Conservation (phyloP, 345 rosid genomes). For the sweet orange (Citrus sinensis) region DNA sequence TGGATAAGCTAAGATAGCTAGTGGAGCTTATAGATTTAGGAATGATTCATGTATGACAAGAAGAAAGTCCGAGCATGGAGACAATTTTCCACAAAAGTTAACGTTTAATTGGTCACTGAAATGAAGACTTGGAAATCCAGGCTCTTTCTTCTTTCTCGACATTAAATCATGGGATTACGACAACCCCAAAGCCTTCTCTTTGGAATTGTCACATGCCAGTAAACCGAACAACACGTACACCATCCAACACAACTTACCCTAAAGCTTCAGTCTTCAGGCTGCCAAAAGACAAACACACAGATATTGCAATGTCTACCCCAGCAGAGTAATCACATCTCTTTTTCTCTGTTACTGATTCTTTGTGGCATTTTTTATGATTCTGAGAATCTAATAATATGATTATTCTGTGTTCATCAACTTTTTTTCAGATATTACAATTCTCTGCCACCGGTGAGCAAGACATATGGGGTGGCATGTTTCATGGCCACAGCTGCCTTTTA, state of each 20-base stretch:
- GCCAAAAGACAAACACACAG: neutral
- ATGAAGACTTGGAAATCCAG: neutral
- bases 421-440: constrained; percentile 49
- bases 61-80: neutral
- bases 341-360: neutral
- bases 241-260: neutral
- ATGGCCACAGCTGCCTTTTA: constrained; percentile 48
- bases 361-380: neutral
- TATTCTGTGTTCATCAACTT: neutral
- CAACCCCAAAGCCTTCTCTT: constrained; percentile 10
- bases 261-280: neutral
- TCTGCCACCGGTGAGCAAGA: constrained; percentile 68
- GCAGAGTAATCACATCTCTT: constrained; percentile 42
- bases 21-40: neutral
- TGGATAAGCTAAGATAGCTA: neutral
- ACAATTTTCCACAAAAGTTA: neutral
- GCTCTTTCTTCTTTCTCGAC: neutral
- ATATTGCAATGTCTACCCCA: constrained; percentile 47
- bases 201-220: constrained; percentile 4
- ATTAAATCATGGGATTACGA: neutral
- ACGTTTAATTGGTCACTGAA: neutral
- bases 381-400: neutral
- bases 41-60: neutral
- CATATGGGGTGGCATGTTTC: constrained; percentile 56
- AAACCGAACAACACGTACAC: neutral